Percentiles rank a stretch among this genome's conserved stretches.
phyloP scores from a whole-genome alignment of 495 filamentous ascomycete species.

The Pseudomonodictys pantanalensis region DNA sequence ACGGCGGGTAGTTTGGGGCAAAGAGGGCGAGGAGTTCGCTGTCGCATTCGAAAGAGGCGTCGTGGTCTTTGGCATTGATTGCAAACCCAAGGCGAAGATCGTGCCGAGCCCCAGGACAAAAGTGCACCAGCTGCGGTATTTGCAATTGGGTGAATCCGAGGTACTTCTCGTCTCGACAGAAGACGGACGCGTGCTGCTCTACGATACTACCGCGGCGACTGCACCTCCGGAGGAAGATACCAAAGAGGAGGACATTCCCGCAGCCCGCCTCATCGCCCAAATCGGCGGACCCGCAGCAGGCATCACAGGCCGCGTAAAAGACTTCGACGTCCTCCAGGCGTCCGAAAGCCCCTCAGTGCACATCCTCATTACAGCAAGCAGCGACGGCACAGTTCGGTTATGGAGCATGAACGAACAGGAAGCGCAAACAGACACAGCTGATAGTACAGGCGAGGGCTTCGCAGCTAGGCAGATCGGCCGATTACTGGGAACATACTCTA shows the following conservation, averaged over 20 bases:
- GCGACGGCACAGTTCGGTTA: slow-evolving; percentile 75
- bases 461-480: slow-evolving; percentile 59
- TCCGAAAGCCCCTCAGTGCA: background rate
- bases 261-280: slow-evolving; percentile 63
- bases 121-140: slow-evolving; percentile 75
- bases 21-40: slow-evolving; percentile 73
- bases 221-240: slow-evolving; percentile 17
- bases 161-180: slow-evolving; percentile 84
- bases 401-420: slow-evolving; percentile 58
- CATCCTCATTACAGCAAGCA: slow-evolving; percentile 71
- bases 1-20: slow-evolving; percentile 77
- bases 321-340: slow-evolving; percentile 63
- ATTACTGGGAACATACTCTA: slow-evolving; percentile 76
- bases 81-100: slow-evolving; percentile 69
- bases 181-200: slow-evolving; percentile 85
- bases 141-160: slow-evolving; percentile 48
- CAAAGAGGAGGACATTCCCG: slow-evolving; percentile 42
- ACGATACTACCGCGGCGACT: slow-evolving; percentile 52
- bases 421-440: slow-evolving; percentile 23
- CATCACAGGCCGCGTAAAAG: slow-evolving; percentile 74
- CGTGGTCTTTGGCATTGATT: slow-evolving; percentile 83
- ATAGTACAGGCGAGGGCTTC: slow-evolving; percentile 36
- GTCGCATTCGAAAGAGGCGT: slow-evolving; percentile 86
- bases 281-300: slow-evolving; percentile 71
- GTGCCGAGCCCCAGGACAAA: slow-evolving; percentile 69